A percentile compares a stretch with the other conserved stretches of the same genome.
Conservation (phyloP, 495 filamentous ascomycete species). For the Penicillium lagena region DNA sequence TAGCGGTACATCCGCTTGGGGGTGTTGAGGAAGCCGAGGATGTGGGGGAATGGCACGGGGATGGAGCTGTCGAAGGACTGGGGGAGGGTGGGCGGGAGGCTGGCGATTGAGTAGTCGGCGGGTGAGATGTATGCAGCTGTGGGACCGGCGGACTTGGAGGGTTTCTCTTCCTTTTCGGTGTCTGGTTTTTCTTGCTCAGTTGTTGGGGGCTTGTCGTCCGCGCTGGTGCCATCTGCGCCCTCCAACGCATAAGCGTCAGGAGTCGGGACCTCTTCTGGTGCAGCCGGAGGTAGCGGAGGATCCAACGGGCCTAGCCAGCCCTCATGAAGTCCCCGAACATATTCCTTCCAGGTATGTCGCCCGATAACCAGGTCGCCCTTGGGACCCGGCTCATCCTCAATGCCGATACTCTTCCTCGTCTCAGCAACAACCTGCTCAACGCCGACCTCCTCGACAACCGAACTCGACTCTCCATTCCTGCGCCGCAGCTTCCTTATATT, state of each 20-base stretch:
- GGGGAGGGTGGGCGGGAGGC: slow-evolving; percentile 56
- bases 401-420: slow-evolving; percentile 51
- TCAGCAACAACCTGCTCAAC: slow-evolving; percentile 50
- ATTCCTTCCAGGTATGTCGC: slow-evolving; percentile 96
- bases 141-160: slow-evolving; percentile 43
- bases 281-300: slow-evolving; percentile 28
- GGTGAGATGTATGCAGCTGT: slow-evolving; percentile 60
- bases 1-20: slow-evolving; percentile 82
- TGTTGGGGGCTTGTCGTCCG: slow-evolving; percentile 23
- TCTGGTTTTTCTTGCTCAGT: slow-evolving; percentile 33
- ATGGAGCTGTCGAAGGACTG: slow-evolving; percentile 54
- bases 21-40: slow-evolving; percentile 91
- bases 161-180: slow-evolving; percentile 42
- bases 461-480: slow-evolving; percentile 43
- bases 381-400: slow-evolving; percentile 64
- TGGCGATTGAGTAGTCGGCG: slow-evolving; percentile 57
- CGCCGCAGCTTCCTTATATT: slow-evolving; percentile 64
- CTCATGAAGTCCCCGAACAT: slow-evolving; percentile 86
- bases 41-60: slow-evolving; percentile 76
- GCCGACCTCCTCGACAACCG: slow-evolving; percentile 26
- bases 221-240: slow-evolving; percentile 16
- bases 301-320: slow-evolving; percentile 89
- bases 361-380: slow-evolving; percentile 85
- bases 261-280: slow-evolving; percentile 8
- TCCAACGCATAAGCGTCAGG: background rate